Evolutionary conservation across 441 rosid species (phyloP).

Genomic region (Gossypium aridum): DNA sequence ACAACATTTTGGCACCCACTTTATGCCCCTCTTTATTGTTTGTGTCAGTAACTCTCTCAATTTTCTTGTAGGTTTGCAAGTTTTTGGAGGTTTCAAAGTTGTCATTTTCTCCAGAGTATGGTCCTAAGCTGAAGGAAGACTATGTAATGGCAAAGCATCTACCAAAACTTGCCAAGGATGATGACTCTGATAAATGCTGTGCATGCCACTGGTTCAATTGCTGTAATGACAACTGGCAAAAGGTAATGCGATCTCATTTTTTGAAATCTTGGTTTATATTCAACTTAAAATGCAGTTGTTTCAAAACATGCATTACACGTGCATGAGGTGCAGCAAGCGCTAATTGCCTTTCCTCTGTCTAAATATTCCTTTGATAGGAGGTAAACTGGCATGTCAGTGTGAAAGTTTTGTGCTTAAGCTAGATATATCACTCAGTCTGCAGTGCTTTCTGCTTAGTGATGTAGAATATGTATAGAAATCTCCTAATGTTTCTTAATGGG

Average conservation of each 20-base stretch:
- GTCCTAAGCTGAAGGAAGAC: slow-evolving; percentile 97
- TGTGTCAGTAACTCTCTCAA: slow-evolving; percentile 23
- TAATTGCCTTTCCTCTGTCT: neutral
- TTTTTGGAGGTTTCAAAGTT: slow-evolving; percentile 96
- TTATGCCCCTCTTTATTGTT: slow-evolving; percentile 6
- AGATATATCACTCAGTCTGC: neutral
- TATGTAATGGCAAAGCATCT: slow-evolving; percentile 91
- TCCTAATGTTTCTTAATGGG: neutral
- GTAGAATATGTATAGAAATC: neutral
- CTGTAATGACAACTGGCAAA: slow-evolving; percentile 98
- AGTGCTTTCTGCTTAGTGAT: neutral
- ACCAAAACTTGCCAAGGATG: slow-evolving; percentile 56
- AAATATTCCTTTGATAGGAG: slow-evolving; percentile 4
- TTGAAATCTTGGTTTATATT: slow-evolving; percentile 8
- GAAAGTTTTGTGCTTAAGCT: neutral
- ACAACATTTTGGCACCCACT: neutral
- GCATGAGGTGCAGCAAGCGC: slow-evolving; percentile 6
- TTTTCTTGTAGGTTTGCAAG: slow-evolving; percentile 77
- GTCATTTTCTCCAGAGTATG: slow-evolving; percentile 95
- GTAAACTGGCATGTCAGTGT: neutral
- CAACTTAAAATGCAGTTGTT: neutral
- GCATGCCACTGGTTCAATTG: slow-evolving; percentile 72
- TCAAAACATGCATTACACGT: neutral
- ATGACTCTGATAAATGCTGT: slow-evolving; percentile 67
- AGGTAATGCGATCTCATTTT: slow-evolving; percentile 52